Base-by-base conservation (phyloP, 2,329 filamentous ascomycete genomes). In the Pezicula rhizophila region DNA sequence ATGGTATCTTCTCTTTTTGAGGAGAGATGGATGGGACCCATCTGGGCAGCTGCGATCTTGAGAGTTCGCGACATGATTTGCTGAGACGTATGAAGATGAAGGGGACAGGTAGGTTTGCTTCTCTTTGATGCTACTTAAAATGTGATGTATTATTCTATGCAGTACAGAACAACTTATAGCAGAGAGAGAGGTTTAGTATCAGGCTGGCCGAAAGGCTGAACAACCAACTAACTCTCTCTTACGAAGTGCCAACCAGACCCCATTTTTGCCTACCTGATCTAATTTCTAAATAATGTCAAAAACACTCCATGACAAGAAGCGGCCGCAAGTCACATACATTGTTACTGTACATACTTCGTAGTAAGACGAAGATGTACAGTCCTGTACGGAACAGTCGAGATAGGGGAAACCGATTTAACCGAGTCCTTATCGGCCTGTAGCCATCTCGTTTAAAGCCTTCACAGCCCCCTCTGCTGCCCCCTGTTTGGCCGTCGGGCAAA, bases 1-100 rank as follows among this genome's bases (percentile, higher is more conserved):
- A 79, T 59, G 5, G 70, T 71, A 37, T 72, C 65, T 38, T 57
- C 53, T 25, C 73, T 70, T 4, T 65, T 57, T n/a, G 71, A 68
- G 25, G 63, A 62, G 31, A 65, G 64, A 56, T 76, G 63, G 43
- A 74, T 68, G 1, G 72, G 66, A 50, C 76, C 76, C 59, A 80
- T 66, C 61, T 79, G 77, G 53, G 76, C 77, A 0, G 76, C 77
- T 2, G 76, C 76, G n/a, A 79, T 67, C 46, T 64, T 70, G 50
- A 75, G 57, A 14, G 45, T 67, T 47, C 70, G 64, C 38, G 67
- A 46, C 69, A 71, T 71, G 14, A 17, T 59, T 59, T 43, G 33
- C 25, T 17, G 23, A 20, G 38, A 18, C 20, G 38, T 31, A 11
- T 11, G 20, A 46, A 17, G n/a, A n/a, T n/a, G n/a, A n/a, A n/a